Evolutionary conservation across 805 yeast genomes (phyloP).

Genomic region (Lipomyces orientalis): DNA sequence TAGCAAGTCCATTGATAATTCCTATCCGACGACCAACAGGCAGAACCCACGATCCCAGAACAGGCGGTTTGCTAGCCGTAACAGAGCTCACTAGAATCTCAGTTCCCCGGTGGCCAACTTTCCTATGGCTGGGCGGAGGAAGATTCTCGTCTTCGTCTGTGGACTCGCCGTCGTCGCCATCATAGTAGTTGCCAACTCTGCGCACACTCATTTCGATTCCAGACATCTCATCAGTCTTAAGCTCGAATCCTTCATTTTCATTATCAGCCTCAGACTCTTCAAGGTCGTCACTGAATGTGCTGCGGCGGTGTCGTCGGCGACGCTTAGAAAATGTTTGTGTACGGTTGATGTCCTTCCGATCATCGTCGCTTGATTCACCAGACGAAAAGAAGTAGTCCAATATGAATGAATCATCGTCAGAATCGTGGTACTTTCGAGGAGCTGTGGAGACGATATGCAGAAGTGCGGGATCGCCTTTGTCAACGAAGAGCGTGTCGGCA

Average conservation of each 20-base stretch:
- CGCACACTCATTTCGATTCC: conserved; percentile 42
- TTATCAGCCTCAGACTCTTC: conserved; percentile 39
- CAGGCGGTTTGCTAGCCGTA: conserved; percentile 87
- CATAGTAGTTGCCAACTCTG: conserved; percentile 46
- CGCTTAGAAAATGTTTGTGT: conserved; percentile 12
- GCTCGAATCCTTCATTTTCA: conserved; percentile 23
- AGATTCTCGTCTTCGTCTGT: conserved; percentile 91
- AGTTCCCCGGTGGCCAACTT: conserved; percentile 79
- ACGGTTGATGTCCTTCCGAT: conserved; percentile 26
- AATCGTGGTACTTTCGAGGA: conserved; percentile 39
- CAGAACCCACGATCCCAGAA: conserved; percentile 90
- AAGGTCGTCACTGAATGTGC: conserved; percentile 26
- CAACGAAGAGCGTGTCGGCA: conserved; percentile 39
- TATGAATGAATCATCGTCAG: conserved; percentile 70
- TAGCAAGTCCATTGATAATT: conserved; percentile 91
- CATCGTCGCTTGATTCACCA: conserved; percentile 44
- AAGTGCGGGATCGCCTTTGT: conserved; percentile 39
- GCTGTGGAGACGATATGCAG: conserved; percentile 38
- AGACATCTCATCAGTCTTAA: conserved; percentile 44
- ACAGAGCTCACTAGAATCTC: conserved; percentile 84
- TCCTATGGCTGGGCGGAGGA: conserved; percentile 69
- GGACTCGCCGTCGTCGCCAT: conserved; percentile 71
- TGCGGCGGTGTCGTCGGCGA: conserved; percentile 19
- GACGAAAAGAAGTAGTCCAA: conserved; percentile 75
- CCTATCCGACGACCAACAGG: conserved; percentile 80